Conservation (phyloP, 2,329 filamentous ascomycete genomes). For the Dendryphion nanum region DNA sequence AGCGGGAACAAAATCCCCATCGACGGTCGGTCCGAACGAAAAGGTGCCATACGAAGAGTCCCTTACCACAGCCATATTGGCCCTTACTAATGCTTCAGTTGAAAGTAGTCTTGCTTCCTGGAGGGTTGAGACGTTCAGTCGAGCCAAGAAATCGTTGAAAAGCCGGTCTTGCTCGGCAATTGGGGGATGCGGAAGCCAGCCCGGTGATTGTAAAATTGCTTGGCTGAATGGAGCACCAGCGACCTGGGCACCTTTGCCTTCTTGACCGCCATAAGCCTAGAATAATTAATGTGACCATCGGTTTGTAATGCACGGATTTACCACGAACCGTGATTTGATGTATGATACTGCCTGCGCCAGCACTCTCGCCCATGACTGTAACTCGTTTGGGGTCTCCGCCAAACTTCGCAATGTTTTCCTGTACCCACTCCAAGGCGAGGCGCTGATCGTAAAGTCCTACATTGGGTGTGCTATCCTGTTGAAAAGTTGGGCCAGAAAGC, state of each 20-base stretch:
- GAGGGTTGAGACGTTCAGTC: constrained; percentile 45
- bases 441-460: constrained; percentile 48
- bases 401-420: constrained; percentile 50
- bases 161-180: constrained; percentile 38
- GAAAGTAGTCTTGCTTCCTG: constrained; percentile 45
- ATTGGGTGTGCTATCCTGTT: constrained; percentile 28
- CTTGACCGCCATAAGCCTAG: constrained; percentile 44
- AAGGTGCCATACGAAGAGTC: constrained; percentile 41
- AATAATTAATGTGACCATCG: background rate
- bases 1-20: constrained; percentile 50
- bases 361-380: constrained; percentile 40
- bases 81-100: constrained; percentile 40
- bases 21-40: constrained; percentile 43
- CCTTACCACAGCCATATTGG: constrained; percentile 46
- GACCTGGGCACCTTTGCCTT: no score
- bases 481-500: constrained; percentile 46
- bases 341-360: constrained; percentile 54
- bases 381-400: constrained; percentile 46
- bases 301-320: no score
- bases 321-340: constrained; percentile 50
- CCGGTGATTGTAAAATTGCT: constrained; percentile 49
- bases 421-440: constrained; percentile 50
- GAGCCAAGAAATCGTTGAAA: constrained; percentile 40
- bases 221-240: constrained; percentile 42
- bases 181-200: constrained; percentile 21